A percentile compares a stretch with the other conserved stretches of the same genome.
phyloP scores from a whole-genome alignment of 2,329 filamentous ascomycete genomes.

The Clarireedia hainanense region DNA sequence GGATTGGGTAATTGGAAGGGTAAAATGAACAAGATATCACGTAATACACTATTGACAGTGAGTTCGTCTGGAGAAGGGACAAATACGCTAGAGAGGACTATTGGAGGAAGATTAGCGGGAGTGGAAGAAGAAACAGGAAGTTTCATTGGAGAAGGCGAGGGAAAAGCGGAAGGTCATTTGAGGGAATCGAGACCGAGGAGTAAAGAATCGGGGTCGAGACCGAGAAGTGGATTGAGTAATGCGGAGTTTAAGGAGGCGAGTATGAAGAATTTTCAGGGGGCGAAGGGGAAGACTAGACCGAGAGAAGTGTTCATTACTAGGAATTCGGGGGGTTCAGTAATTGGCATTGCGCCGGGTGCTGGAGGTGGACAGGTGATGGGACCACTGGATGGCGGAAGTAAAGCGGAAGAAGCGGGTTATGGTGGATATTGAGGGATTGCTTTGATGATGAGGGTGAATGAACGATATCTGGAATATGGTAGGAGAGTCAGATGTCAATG shows the following conservation, averaged over 20 bases:
- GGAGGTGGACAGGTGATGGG: neutral
- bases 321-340: neutral
- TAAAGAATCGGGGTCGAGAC: neutral
- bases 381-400: neutral
- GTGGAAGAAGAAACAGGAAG: constrained; percentile 3
- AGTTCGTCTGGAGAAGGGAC: neutral
- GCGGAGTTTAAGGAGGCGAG: constrained; percentile 7
- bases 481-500: neutral
- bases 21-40: neutral
- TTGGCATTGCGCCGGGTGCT: neutral
- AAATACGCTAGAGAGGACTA: neutral
- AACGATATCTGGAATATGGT: constrained; percentile 7
- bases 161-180: neutral
- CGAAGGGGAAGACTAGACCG: neutral
- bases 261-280: neutral
- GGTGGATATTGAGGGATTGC: neutral
- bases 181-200: neutral
- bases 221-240: constrained; percentile 6
- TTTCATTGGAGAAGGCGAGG: neutral
- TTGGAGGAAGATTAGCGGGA: neutral
- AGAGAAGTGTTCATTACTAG: constrained; percentile 1
- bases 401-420: constrained; percentile 2
- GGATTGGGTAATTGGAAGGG: constrained; percentile 1
- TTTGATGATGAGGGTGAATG: neutral
- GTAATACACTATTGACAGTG: neutral